These are phyloP conservation scores for Chlorella vulgaris DNA, from an alignment of 139 green algal species.

Conservation along the genomic window DNA sequence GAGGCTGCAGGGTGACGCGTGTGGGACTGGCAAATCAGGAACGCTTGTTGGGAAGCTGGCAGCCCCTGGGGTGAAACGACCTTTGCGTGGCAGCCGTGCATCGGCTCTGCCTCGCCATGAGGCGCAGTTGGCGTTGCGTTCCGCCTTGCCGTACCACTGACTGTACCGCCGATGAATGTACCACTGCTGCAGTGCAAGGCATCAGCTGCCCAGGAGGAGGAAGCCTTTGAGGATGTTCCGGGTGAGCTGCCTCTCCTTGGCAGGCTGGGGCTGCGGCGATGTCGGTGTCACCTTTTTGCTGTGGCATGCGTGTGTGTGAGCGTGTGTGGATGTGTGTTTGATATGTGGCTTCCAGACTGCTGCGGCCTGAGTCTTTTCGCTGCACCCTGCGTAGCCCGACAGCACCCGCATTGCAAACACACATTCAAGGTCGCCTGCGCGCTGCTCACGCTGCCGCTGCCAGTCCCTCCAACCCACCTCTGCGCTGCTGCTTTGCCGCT, in stretches of 20 bases:
- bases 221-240: constrained; percentile 69
- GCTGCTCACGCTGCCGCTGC: no score
- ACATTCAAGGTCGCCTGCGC: no score
- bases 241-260: constrained; percentile 42
- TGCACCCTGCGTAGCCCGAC: no score
- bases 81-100: neutral
- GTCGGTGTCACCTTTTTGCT: neutral
- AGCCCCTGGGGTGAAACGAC: no score
- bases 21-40: neutral
- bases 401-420: no score
- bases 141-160: neutral
- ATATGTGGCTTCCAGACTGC: no score
- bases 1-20: neutral
- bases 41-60: neutral
- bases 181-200: constrained; percentile 19
- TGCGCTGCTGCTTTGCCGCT: no score
- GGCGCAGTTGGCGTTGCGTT: no score
- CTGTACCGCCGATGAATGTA: neutral
- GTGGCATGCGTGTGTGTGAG: constrained; percentile 5
- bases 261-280: neutral
- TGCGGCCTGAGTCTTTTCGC: no score
- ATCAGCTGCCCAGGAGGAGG: constrained; percentile 68
- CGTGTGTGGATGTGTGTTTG: no score
- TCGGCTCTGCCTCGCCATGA: neutral
- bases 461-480: no score